A percentile compares a stretch with the other conserved stretches of the same genome.
These are phyloP conservation scores for Guadua angustifolia DNA, from an alignment of 176 grass and related monocot species.

Conservation along the genomic window DNA sequence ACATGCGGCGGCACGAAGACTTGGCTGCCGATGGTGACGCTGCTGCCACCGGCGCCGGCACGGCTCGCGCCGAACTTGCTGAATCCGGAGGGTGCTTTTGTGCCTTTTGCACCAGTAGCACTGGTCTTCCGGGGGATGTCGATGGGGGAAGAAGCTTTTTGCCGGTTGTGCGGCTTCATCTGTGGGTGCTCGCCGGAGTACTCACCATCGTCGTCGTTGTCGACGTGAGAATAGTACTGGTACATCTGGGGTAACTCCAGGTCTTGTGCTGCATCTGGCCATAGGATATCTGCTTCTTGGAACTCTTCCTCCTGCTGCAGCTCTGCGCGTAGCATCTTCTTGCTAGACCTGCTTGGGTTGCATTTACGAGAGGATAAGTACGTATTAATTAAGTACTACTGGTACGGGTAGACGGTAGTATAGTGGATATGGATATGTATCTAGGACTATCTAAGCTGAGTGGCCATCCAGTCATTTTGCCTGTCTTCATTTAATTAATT, in stretches of 20 bases:
- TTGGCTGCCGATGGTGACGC: conserved; percentile 40
- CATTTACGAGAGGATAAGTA: conserved; percentile 39
- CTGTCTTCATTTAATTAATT: neutral
- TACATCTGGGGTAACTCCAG: neutral
- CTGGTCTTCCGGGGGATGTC: conserved; percentile 43
- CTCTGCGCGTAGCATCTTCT: conserved; percentile 15
- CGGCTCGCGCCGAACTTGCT: conserved; percentile 31
- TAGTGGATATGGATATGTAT: neutral
- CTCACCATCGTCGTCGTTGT: neutral
- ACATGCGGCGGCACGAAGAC: conserved; percentile 52
- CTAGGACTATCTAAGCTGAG: neutral
- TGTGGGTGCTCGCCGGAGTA: neutral
- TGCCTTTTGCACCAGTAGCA: neutral
- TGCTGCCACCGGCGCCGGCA: conserved; percentile 18
- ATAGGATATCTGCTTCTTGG: conserved; percentile 53
- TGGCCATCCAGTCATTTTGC: conserved; percentile 10
- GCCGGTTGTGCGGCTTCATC: neutral
- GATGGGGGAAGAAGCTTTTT: conserved; percentile 48
- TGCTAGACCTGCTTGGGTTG: neutral
- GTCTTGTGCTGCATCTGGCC: conserved; percentile 40
- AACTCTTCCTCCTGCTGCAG: conserved; percentile 38
- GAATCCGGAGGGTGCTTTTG: neutral
- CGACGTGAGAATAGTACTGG: neutral
- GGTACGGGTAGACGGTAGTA: too few species aligned
- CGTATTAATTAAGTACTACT: conserved; percentile 13